Conservation (phyloP, 2,329 filamentous ascomycete genomes). For the Stagonosporopsis vannaccii region DNA sequence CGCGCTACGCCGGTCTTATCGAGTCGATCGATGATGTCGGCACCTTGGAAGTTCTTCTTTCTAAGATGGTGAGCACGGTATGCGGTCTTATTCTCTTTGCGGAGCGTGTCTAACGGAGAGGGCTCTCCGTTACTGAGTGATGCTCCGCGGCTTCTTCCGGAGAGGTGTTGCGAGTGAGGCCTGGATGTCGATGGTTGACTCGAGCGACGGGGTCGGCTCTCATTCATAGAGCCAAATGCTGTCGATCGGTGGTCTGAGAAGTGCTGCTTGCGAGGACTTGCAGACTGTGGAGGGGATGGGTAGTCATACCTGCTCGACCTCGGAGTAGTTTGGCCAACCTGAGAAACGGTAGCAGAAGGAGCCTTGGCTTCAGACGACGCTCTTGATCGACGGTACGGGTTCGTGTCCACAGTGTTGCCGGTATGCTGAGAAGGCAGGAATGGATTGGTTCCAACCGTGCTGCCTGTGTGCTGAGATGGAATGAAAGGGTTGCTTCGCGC, state of each 20-base stretch:
- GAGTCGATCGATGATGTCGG: slow-evolving; percentile 82
- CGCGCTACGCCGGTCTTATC: slow-evolving; percentile 69
- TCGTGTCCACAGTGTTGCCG: slow-evolving; percentile 50
- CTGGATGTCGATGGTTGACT: slow-evolving; percentile 40
- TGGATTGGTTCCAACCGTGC: slow-evolving; percentile 33
- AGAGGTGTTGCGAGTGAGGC: slow-evolving; percentile 33
- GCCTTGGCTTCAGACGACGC: slow-evolving; percentile 41
- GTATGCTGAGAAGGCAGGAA: slow-evolving; percentile 43
- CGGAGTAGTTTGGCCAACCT: slow-evolving; percentile 27
- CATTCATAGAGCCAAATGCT: slow-evolving; percentile 41
- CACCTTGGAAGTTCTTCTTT: slow-evolving; percentile 69
- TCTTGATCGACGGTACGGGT: slow-evolving; percentile 53
- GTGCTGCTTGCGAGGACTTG: slow-evolving; percentile 57
- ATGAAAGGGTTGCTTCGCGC: slow-evolving; percentile 36
- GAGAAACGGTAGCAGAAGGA: slow-evolving; percentile 26
- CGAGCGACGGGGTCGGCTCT: slow-evolving; percentile 43
- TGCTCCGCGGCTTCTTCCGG: slow-evolving; percentile 50
- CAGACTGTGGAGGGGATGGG: slow-evolving; percentile 63
- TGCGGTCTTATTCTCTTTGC: slow-evolving; percentile 69
- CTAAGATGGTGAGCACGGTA: slow-evolving; percentile 71
- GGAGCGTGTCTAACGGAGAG: slow-evolving; percentile 72
- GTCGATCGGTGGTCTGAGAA: slow-evolving; percentile 44
- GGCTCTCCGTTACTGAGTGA: slow-evolving; percentile 70
- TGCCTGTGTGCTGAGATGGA: slow-evolving; percentile 31
- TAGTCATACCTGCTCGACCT: slow-evolving; percentile 45